Conservation (phyloP, 306 rosid species). For the Lupinus albus region DNA sequence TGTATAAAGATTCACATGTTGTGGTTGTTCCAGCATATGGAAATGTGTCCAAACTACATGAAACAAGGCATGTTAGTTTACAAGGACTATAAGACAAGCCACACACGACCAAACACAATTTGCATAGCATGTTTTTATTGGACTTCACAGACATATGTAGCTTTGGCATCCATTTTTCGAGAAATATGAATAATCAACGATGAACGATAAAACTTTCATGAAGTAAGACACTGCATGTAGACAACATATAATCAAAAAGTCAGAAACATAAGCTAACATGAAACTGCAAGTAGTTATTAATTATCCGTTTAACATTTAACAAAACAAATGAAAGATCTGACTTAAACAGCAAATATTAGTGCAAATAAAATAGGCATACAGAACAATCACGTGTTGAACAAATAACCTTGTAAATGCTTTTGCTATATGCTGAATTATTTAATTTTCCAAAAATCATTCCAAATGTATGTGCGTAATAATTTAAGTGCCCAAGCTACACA, state of each 20-base stretch:
- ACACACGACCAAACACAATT: not conserved
- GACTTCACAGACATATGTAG: not conserved
- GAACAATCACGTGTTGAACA: not conserved
- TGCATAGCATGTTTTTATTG: not conserved
- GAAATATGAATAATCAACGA: not conserved
- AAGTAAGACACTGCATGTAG: not conserved
- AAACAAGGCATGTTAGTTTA: constrained; percentile 16
- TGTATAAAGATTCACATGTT: constrained; percentile 92
- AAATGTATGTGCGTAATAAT: not conserved
- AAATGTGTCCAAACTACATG: constrained; percentile 91
- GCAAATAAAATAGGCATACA: not conserved
- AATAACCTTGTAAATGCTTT: not conserved
- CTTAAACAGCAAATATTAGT: not conserved
- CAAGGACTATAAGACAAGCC: not conserved
- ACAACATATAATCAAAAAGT: not conserved
- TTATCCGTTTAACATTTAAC: not conserved
- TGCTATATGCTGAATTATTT: not conserved
- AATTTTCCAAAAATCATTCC: constrained; percentile 12
- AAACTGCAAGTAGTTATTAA: not conserved
- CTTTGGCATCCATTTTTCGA: not conserved
- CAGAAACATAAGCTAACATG: not conserved
- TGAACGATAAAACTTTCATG: not conserved
- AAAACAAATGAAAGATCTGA: not conserved
- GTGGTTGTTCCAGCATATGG: constrained; percentile 99
- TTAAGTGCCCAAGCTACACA: not conserved